These are phyloP conservation scores for Elongisporangium undulatum DNA, from an alignment of 352 stramenopile species.

Conservation along the genomic window DNA sequence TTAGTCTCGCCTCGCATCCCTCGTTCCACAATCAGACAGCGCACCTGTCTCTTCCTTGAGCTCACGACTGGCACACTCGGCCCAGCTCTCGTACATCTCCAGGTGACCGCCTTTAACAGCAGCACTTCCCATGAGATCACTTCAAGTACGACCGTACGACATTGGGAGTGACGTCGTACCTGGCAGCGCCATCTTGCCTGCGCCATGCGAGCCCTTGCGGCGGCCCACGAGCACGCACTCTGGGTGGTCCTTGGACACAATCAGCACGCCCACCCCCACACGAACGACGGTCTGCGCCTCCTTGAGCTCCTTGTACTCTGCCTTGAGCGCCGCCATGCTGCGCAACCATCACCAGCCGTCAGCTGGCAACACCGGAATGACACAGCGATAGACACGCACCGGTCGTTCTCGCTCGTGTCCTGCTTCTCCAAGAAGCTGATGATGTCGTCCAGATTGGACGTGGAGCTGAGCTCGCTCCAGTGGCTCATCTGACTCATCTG, in stretches of 20 bases:
- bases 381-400: constrained; percentile 19
- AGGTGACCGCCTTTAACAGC: constrained; percentile 48
- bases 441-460: constrained; percentile 82
- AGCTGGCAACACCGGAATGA: background rate
- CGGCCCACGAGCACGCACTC: constrained; percentile 67
- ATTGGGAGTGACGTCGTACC: constrained; percentile 19
- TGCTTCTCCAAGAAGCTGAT: constrained; percentile 83
- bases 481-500: constrained; percentile 73
- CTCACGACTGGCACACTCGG: constrained; percentile 72
- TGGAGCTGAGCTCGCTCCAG: constrained; percentile 79
- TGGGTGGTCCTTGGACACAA: constrained; percentile 60
- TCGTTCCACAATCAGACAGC: constrained; percentile 2
- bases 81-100: constrained; percentile 82
- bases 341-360: constrained; percentile 2
- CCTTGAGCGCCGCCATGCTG: constrained; percentile 48
- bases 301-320: constrained; percentile 60
- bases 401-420: constrained; percentile 54
- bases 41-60: constrained; percentile 80
- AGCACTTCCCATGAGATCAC: background rate
- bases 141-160: background rate
- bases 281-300: constrained; percentile 55
- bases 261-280: constrained; percentile 72
- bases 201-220: constrained; percentile 72
- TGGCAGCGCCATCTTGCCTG: constrained; percentile 70
- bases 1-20: background rate